Percentiles rank a stretch among this genome's conserved stretches.
Conservation (phyloP, 225 moss, liverwort and hornwort species). For the Bryoerythrophyllum caledonicum region DNA sequence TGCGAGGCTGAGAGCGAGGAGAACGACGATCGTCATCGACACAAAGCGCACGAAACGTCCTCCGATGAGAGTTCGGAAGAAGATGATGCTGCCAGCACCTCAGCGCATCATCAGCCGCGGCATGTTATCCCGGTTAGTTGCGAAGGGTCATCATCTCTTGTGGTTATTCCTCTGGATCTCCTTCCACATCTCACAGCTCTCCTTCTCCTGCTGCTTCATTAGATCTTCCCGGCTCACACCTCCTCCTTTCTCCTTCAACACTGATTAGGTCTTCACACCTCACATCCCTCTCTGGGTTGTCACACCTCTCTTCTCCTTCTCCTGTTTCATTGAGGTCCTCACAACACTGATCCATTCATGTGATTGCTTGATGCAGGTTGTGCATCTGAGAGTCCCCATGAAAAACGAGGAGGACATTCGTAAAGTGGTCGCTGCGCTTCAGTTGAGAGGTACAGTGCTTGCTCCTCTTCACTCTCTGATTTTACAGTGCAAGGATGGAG, state of each 20-base stretch:
- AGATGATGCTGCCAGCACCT: conserved; percentile 22
- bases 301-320: background rate
- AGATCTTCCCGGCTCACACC: too few species aligned
- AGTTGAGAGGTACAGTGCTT: conserved; percentile 34
- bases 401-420: conserved; percentile 44
- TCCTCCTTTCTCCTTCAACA: too few species aligned
- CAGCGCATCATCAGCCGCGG: conserved; percentile 30
- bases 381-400: conserved; percentile 50
- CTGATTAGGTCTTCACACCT: too few species aligned
- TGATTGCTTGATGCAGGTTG: conserved; percentile 33
- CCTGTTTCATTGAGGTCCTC: background rate
- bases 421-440: conserved; percentile 48
- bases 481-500: background rate
- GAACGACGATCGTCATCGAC: conserved; percentile 7
- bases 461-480: conserved; percentile 6
- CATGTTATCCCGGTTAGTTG: conserved; percentile 40
- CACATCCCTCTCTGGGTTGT: too few species aligned
- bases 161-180: background rate
- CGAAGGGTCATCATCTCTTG: conserved; percentile 2
- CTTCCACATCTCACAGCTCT: background rate
- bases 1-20: conserved; percentile 32
- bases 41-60: conserved; percentile 24
- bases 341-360: background rate
- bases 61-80: conserved; percentile 39
- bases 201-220: background rate